These are phyloP conservation scores for Arabis hirsuta DNA, from an alignment of 345 rosid species.

Conservation along the genomic window DNA sequence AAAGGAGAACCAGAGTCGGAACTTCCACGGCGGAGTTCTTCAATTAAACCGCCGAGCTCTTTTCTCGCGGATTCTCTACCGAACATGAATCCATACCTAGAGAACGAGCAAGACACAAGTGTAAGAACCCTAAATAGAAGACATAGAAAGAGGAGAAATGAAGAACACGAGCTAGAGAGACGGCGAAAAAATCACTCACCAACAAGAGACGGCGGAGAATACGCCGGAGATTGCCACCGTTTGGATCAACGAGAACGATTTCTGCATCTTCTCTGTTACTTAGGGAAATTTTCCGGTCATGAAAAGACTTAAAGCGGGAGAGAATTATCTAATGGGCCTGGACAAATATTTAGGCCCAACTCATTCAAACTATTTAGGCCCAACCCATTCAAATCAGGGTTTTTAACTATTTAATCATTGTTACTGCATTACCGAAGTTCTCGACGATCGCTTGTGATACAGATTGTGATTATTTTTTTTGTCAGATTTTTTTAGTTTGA, in stretches of 20 bases:
- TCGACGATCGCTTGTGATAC: too few species aligned
- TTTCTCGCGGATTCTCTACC: slow-evolving; percentile 91
- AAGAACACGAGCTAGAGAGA: neutral
- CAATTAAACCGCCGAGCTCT: slow-evolving; percentile 78
- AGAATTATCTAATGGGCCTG: slow-evolving; percentile 25
- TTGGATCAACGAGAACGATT: slow-evolving; percentile 69
- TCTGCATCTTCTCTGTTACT: slow-evolving; percentile 50
- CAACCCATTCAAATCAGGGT: too few species aligned
- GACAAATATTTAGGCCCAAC: neutral
- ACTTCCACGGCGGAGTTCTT: slow-evolving; percentile 65
- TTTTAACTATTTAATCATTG: too few species aligned
- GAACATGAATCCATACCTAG: slow-evolving; percentile 94
- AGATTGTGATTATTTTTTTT: too few species aligned
- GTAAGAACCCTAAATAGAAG: slow-evolving; percentile 19
- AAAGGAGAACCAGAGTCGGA: slow-evolving; percentile 47
- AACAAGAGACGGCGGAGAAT: slow-evolving; percentile 83
- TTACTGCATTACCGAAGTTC: too few species aligned
- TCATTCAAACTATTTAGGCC: neutral
- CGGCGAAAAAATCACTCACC: slow-evolving; percentile 43
- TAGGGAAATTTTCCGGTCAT: neutral
- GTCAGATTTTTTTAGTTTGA: too few species aligned
- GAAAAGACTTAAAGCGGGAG: slow-evolving; percentile 26
- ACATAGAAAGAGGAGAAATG: neutral
- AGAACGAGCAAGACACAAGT: neutral
- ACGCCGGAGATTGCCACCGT: slow-evolving; percentile 74